Evolutionary conservation across 2,329 filamentous ascomycete species (phyloP).

Genomic region (Fusarium neocosmosporiellum): DNA sequence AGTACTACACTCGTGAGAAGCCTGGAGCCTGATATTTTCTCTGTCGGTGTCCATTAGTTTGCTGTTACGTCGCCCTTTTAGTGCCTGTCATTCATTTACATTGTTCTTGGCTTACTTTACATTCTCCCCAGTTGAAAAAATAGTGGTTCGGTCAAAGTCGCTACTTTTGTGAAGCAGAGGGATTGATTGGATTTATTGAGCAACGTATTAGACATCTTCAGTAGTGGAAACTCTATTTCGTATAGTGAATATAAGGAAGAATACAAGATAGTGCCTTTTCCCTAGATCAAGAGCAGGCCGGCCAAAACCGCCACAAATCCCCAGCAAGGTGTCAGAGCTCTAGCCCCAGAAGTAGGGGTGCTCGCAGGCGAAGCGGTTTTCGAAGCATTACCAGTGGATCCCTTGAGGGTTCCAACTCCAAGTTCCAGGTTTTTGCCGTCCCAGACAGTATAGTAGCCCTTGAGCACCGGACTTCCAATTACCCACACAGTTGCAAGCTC

Average conservation of each 20-base stretch:
- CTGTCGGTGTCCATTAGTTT: no score
- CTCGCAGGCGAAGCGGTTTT: background rate
- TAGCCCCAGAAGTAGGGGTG: background rate
- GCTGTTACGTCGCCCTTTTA: no score
- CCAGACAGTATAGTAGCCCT: constrained; percentile 52
- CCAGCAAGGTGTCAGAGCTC: background rate
- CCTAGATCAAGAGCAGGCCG: background rate
- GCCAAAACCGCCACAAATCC: background rate
- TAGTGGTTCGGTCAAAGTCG: no score
- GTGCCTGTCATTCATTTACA: no score
- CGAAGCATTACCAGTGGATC: background rate
- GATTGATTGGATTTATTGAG: no score
- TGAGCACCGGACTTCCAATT: constrained; percentile 47
- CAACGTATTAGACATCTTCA: no score
- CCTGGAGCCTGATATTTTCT: no score
- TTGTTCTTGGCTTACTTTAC: no score
- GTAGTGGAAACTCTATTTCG: no score
- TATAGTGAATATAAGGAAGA: background rate
- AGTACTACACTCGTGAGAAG: no score
- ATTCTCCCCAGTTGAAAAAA: no score
- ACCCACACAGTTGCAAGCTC: constrained; percentile 43
- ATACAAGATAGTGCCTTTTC: background rate
- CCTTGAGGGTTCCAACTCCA: constrained; percentile 35
- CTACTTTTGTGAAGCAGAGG: no score
- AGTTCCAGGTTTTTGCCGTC: constrained; percentile 43